Evolutionary conservation across 192 early-diverging fungal species (phyloP), one percentile per base, ranked within the genome.

Genomic region (Mortierella hygrophila): DNA sequence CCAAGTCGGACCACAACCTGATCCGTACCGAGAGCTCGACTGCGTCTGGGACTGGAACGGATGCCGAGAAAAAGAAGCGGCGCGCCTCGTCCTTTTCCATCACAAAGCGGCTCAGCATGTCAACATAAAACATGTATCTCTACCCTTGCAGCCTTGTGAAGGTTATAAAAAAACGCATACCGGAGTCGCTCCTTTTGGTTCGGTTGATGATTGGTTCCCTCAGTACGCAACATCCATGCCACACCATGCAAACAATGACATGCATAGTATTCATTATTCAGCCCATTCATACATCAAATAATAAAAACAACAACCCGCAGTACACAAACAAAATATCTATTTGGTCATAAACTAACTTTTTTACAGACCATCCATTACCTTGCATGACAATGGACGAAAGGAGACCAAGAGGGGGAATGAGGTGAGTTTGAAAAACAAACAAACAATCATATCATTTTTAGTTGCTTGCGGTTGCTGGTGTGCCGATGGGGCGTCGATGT

Each of bases 81-180:
- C 60, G 63, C 15, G 57, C 60, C 3, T 77, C 76, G 5, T 69
- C 76, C 26, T 77, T 77, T 42, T 77, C 76, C 32, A 47, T 77
- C 40, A 38, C 65, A 20, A 77, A 77, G 35, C 65, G 41, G 18
- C 49, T 77, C 44, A 46, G 60, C 13, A 65, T 65, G 60, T 65
- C 60, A 26, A 32, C 60, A 3, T 65, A 65, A 65, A 32, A 65
- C 44, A 46, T 40, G 38, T 40, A 46, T 15, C 44, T 46, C 13
- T 46, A 13, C 44, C 44, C 13, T 44, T 20, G 15, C 49, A 52
- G 49, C 15, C 49, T 52, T 20, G 49, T 6, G 11, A 52, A 52
- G 18, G 16, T 21, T 52, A 20, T 16, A 52, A 4, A 52, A 52
- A 52, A 16, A 21, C 16, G 2, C 18, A 52, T 52, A 52, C 49